A percentile compares a stretch with the other conserved stretches of the same genome.
phyloP scores from a whole-genome alignment of 257 asterid species.

The Oldenlandia corymbosa region DNA sequence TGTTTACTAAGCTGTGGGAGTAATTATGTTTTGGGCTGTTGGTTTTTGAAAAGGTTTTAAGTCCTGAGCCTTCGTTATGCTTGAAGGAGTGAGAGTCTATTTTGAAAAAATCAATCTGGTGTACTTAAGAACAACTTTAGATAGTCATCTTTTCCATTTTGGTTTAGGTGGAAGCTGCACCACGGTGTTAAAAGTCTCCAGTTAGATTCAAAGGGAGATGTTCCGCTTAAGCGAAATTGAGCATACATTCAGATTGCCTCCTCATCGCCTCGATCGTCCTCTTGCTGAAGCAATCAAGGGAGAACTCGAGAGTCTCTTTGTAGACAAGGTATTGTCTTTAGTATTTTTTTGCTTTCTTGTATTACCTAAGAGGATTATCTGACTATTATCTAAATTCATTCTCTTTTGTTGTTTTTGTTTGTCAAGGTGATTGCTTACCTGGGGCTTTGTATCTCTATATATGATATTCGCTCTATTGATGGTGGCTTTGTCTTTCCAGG shows the following conservation, averaged over 20 bases:
- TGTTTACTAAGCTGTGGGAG: too few species aligned
- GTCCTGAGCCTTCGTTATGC: too few species aligned
- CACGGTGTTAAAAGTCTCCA: neutral
- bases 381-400: neutral
- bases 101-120: too few species aligned
- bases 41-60: neutral
- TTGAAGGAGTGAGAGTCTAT: neutral
- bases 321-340: slow-evolving; percentile 53
- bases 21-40: neutral
- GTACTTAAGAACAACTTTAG: too few species aligned
- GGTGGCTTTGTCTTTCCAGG: slow-evolving; percentile 76
- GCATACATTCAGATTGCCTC: slow-evolving; percentile 57
- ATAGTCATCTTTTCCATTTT: too few species aligned
- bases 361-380: neutral
- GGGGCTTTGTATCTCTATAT: slow-evolving; percentile 69
- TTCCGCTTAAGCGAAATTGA: slow-evolving; percentile 68
- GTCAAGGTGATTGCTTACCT: slow-evolving; percentile 56
- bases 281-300: slow-evolving; percentile 68
- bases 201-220: slow-evolving; percentile 33
- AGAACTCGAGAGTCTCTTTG: slow-evolving; percentile 61
- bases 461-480: slow-evolving; percentile 59
- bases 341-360: neutral
- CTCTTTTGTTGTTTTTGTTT: neutral
- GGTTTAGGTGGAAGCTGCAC: slow-evolving; percentile 1
- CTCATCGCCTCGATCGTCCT: slow-evolving; percentile 47